Base-by-base conservation (phyloP, 257 asterid species). In the Penstemon eatonii region DNA sequence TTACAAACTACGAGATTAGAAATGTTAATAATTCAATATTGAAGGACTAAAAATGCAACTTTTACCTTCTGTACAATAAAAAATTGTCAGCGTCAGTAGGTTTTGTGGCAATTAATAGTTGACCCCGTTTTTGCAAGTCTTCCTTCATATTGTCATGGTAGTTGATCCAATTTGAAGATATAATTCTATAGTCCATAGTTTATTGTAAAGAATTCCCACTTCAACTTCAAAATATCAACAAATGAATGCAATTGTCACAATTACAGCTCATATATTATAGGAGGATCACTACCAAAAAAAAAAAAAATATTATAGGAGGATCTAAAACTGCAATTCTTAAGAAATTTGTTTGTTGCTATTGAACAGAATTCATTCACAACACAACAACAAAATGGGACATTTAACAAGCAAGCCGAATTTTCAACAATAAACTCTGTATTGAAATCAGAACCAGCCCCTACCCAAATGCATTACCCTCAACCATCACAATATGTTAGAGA, bases 351-450 rank as follows among this genome's bases (percentile, higher is more conserved):
- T 45, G 33, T 25, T 25, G 56, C 75, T 75, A 25, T 18, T 52
- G 8, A 75, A 73, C 91, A 87, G 95, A 87, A 82, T 69, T 59
- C 84, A 40, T 68, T 75, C 50, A 46, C 56, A 67, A 79, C 68
- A 56, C 87, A 81, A 44, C 80, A 79, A 55, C 74, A 59, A 42
- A 70, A 54, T 43, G 82, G 78, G 77, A 59, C 63, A 39, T 68
- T 51, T 15, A 63, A 65, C 77, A 77, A 57, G 59, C 74, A 70
- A 66, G 8, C 52, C 49, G 90, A 82, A 46, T 72, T 64, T 71
- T 9, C 81, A 42, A 12, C 71, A 45, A 12, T 47, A 66, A 60
- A 66, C 50, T 52, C 79, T 60, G 76, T 37, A 9, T 33, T 57
- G 42, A 80, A 82, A 70, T 50, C 86, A 19, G 81, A 83, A 70